Evolutionary conservation across 805 yeast genomes (phyloP).

Genomic region (Wickerhamomyces bisporus): DNA sequence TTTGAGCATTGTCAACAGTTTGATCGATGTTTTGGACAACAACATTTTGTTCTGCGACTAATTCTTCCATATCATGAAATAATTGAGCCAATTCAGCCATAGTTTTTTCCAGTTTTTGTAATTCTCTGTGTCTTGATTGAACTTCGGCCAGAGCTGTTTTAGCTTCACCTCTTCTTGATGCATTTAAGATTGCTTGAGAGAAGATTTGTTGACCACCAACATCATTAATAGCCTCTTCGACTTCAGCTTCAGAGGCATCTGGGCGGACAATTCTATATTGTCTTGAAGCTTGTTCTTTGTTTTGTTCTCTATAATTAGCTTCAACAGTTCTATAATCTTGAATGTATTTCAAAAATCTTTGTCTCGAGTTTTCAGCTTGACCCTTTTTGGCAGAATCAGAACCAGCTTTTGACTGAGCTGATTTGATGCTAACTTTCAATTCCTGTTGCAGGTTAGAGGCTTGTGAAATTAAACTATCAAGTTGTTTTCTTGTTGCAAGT

Average conservation of each 20-base stretch:
- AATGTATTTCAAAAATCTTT: slow-evolving; percentile 77
- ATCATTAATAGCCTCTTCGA: slow-evolving; percentile 80
- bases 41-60: slow-evolving; percentile 93
- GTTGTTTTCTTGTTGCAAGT: slow-evolving; percentile 61
- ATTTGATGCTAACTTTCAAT: slow-evolving; percentile 72
- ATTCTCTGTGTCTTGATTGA: slow-evolving; percentile 91
- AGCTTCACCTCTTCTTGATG: slow-evolving; percentile 91
- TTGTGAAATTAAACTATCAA: slow-evolving; percentile 73
- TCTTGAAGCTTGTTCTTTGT: slow-evolving; percentile 83
- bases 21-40: slow-evolving; percentile 78
- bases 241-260: slow-evolving; percentile 77
- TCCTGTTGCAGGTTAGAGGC: slow-evolving; percentile 72
- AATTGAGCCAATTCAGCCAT: slow-evolving; percentile 94
- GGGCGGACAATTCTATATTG: slow-evolving; percentile 90
- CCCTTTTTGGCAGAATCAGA: slow-evolving; percentile 76
- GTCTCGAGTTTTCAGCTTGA: slow-evolving; percentile 86
- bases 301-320: slow-evolving; percentile 78
- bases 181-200: slow-evolving; percentile 84
- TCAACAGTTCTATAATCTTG: slow-evolving; percentile 85
- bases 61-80: slow-evolving; percentile 92
- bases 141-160: slow-evolving; percentile 93
- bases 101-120: slow-evolving; percentile 89
- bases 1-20: slow-evolving; percentile 77
- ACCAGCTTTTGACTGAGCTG: slow-evolving; percentile 64
- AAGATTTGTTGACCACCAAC: slow-evolving; percentile 86